These are phyloP conservation scores for Termitomyces heimii DNA, from an alignment of 768 basidiomycete genomes.

Conservation along the genomic window DNA sequence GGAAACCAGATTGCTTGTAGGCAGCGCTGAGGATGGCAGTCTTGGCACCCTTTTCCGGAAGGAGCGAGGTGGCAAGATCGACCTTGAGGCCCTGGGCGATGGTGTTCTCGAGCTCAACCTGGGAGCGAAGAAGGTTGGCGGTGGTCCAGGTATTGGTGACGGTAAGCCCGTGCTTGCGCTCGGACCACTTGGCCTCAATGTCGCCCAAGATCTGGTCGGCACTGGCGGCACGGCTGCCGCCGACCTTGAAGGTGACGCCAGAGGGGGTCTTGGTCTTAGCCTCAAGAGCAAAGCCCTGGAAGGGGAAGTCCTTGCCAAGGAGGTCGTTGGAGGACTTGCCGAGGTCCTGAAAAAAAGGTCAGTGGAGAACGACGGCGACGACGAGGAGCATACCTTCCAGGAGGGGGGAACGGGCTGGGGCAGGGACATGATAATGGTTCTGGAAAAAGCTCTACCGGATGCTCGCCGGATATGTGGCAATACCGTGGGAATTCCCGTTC, in stretches of 20 bases:
- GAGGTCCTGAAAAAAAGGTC: conserved; percentile 56
- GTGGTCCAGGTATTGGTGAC: conserved; percentile 98
- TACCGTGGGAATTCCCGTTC: conserved; percentile 16
- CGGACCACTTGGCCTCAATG: conserved; percentile 91
- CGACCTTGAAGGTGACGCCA: conserved; percentile 90
- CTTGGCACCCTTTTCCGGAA: conserved; percentile 85
- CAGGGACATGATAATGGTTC: conserved; percentile 66
- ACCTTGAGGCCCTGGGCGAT: conserved; percentile 97
- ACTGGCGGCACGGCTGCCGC: conserved; percentile 76
- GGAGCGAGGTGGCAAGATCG: conserved; percentile 77
- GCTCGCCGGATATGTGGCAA: conserved; percentile 14
- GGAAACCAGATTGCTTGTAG: conserved; percentile 96
- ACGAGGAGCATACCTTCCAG: conserved; percentile 71
- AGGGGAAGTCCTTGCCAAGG: conserved; percentile 87
- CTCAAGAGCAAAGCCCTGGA: conserved; percentile 67
- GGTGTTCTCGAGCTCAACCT: conserved; percentile 94
- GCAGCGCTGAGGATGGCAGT: conserved; percentile 73
- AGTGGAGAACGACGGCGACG: neutral
- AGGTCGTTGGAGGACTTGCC: conserved; percentile 98
- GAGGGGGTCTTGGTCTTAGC: conserved; percentile 88
- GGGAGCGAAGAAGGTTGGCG: conserved; percentile 83
- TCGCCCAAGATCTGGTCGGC: conserved; percentile 73
- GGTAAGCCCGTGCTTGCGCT: conserved; percentile 88
- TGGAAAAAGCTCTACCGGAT: conserved; percentile 12
- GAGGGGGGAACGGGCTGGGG: conserved; percentile 96